Evolutionary conservation across 169 alveolate species (phyloP), one percentile per base, ranked within the genome.

Genomic region (Plasmodium knowlesi): DNA sequence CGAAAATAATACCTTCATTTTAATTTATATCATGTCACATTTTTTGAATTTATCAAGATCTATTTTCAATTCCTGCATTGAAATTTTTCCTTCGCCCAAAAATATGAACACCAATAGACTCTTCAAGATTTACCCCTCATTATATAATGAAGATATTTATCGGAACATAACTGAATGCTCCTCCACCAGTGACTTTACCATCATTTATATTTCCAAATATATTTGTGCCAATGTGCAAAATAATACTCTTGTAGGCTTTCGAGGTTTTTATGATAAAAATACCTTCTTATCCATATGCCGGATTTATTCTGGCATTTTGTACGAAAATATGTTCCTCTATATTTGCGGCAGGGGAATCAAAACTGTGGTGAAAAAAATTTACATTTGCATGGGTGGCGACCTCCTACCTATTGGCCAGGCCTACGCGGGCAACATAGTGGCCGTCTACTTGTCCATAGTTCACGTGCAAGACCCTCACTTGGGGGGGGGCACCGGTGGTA

Each of bases 301-400:
- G 12, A 90, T 90, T 37, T 97, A 97, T 83, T 73, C 96, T 34
- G 99, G 99, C 25, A 76, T 85, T 28, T 84, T 97, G 30, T 79
- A 82, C 32, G 93, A 92, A 46, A 97, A 97, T 16, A 96, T 93
- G 82, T 57, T 74, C 32, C 93, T 97, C 12, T 97, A 96, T 89
- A 95, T 97, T 32, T 97, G 97, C 43, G 96, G 92, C 9, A 82
- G 73, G 72, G 25, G 67, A 30, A 94, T 84, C 67, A 86, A 80
- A 78, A 81, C 91, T 22, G 80, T 74, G 3, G 93, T 93, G 1
- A 43, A 91, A 70, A 93, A 92, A 37, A 92, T 96, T 19, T 94
- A 92, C 94, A 90, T 96, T 10, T 95, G 96, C 43, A 96, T 96
- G 97, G 98, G 98, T 0, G 97, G 97, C 39, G 98, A 97, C 82